Base-by-base conservation (phyloP, 2,329 filamentous ascomycete genomes). In the Sclerotinia nivalis region DNA sequence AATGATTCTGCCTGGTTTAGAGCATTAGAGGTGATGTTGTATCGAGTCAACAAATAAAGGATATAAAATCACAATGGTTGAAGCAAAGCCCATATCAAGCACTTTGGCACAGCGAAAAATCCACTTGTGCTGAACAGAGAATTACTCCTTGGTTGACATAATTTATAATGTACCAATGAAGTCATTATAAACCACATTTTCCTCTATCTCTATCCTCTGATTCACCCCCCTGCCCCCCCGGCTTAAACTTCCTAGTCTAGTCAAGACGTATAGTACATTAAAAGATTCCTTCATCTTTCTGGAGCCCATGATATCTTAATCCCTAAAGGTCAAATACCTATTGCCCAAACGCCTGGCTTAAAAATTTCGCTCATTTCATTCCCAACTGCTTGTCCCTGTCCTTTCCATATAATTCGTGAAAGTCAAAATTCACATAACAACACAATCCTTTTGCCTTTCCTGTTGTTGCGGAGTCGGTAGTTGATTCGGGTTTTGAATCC, bases 391-490 rank as follows among this genome's bases (percentile, higher is more conserved):
- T 58, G 31, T 34, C 7, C 40, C 13, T 37, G 6, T 52, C 66
- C 8, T 40, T 47, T 55, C 25, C 67, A 56, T 65, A 25, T n/a
- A 58, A 12, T 43, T 56, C 34, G 8, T 20, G 45, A 58, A 31
- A 66, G 22, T 28, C 50, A 65, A 67, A n/a, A 60, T 59, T 72
- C 65, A 77, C 75, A 77, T 77, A 60, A 77, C 61, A 65, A 73
- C 64, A 72, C 76, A 77, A 66, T 76, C 75, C 58, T 70, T 75
- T 8, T 76, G 74, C 56, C 69, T 73, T 47, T 54, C 66, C 25
- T 55, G 62, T 37, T 54, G 56, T 28, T 66, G 56, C 7, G 54
- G 8, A 22, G 56, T 40, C 31, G 34, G 25, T 49, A 40, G 37
- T 71, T 55, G 67, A 20, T 25, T 65, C 18, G 18, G 52, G 40